phyloP scores from a whole-genome alignment of 2,329 filamentous ascomycete species.

The Zarea fungicola region DNA sequence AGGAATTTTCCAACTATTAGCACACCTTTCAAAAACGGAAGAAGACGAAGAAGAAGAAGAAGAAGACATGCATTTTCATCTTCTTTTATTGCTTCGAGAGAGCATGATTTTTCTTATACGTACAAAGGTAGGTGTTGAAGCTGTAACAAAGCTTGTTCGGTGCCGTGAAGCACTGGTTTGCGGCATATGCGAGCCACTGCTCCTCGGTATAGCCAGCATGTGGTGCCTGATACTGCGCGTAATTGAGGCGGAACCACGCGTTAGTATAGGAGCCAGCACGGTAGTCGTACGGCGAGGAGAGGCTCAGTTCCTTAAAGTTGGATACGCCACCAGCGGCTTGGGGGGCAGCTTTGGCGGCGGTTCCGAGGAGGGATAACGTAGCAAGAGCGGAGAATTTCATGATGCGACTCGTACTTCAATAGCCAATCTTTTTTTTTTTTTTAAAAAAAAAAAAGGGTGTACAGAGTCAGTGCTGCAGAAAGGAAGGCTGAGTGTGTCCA shows the following conservation, averaged over 20 bases:
- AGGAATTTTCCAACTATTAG: not conserved
- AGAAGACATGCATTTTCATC: too few relatives aligned
- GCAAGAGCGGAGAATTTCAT: not conserved
- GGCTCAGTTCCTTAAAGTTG: not conserved
- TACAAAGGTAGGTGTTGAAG: slow-evolving; percentile 1
- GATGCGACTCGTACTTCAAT: too few relatives aligned
- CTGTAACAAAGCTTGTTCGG: not conserved
- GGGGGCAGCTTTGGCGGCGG: slow-evolving; percentile 2
- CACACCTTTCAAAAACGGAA: too few relatives aligned
- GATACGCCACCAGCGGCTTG: not conserved
- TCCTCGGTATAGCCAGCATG: not conserved
- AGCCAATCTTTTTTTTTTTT: too few relatives aligned
- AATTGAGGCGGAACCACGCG: not conserved
- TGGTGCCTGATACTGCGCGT: not conserved
- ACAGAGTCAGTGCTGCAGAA: too few relatives aligned
- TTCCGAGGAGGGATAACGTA: not conserved
- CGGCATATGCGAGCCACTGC: not conserved
- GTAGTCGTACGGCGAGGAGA: not conserved
- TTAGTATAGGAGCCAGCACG: not conserved
- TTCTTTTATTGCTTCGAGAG: not conserved
- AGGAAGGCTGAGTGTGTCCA: too few relatives aligned
- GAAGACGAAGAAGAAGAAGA: too few relatives aligned
- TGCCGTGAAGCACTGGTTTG: not conserved
- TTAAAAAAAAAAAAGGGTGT: too few relatives aligned
- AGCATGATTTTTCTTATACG: not conserved